Conservation (phyloP, 805 yeast species). For the Lachancea meyersii region DNA sequence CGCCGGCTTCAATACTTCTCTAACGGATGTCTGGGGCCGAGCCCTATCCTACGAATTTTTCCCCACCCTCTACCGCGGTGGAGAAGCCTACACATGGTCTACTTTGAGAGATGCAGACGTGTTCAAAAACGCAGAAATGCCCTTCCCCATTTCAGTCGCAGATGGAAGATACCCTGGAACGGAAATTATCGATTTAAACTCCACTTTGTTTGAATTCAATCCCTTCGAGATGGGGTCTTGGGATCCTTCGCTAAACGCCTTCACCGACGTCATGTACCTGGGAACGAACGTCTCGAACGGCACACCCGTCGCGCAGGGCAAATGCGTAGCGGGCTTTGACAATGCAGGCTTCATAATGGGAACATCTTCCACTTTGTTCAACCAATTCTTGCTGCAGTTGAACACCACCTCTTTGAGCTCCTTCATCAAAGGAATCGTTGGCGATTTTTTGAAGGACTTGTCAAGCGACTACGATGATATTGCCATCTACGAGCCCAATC, state of each 20-base stretch:
- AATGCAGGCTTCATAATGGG: conserved; percentile 79
- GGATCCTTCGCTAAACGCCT: conserved; percentile 69
- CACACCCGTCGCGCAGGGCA: conserved; percentile 38
- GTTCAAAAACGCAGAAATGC: conserved; percentile 59
- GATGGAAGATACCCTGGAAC: conserved; percentile 64
- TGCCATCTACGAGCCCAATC: conserved; percentile 68
- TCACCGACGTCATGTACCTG: conserved; percentile 60
- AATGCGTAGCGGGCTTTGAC: conserved; percentile 69
- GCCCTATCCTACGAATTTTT: conserved; percentile 70
- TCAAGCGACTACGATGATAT: conserved; percentile 54
- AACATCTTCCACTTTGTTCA: conserved; percentile 77
- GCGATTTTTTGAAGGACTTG: conserved; percentile 41
- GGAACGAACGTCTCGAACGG: conserved; percentile 67
- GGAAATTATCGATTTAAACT: conserved; percentile 50
- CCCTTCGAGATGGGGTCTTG: conserved; percentile 82
- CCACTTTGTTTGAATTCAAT: conserved; percentile 59
- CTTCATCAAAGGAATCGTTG: conserved; percentile 41
- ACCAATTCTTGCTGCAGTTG: conserved; percentile 54
- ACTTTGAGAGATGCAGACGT: conserved; percentile 56
- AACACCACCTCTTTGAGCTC: conserved; percentile 49
- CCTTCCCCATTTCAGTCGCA: conserved; percentile 63
- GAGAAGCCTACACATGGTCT: conserved; percentile 57
- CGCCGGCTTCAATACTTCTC: conserved; percentile 61
- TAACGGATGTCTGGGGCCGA: conserved; percentile 80
- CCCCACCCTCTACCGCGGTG: conserved; percentile 51